Conservation (phyloP, 2,329 filamentous ascomycete genomes). For the Aureobasidium sp. region DNA sequence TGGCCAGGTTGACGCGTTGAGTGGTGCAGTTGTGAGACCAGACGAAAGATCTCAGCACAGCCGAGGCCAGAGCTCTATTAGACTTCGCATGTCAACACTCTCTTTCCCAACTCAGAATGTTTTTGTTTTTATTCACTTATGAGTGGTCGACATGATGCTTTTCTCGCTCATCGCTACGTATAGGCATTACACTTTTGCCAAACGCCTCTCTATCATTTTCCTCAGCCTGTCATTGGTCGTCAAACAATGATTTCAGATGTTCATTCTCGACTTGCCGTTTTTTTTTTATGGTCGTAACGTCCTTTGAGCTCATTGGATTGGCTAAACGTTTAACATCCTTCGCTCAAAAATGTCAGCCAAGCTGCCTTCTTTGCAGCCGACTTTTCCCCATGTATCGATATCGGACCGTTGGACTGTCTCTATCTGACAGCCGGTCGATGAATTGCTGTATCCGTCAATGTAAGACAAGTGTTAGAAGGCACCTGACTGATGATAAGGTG, state of each 20-base stretch:
- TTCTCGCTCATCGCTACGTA: background rate
- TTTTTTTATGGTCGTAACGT: background rate
- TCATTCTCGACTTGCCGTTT: constrained; percentile 1
- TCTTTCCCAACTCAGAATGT: background rate
- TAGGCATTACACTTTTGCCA: background rate
- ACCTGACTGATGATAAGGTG: background rate
- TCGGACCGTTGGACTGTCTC: background rate
- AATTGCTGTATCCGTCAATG: constrained; percentile 4
- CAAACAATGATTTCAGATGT: background rate
- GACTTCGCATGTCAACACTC: background rate
- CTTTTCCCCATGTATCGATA: constrained; percentile 1
- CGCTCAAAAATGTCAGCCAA: background rate
- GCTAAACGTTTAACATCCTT: background rate
- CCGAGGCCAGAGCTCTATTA: background rate
- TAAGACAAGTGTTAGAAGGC: background rate
- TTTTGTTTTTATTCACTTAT: background rate
- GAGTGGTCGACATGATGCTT: background rate
- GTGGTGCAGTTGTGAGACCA: background rate
- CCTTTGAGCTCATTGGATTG: background rate
- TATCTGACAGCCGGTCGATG: constrained; percentile 1
- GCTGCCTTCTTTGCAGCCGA: background rate
- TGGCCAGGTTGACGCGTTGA: constrained; percentile 3
- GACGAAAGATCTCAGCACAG: background rate
- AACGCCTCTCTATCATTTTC: background rate
- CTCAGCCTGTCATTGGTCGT: background rate